Evolutionary conservation across 2,329 filamentous ascomycete species (phyloP).

Genomic region (Aureobasidium mangrovei): DNA sequence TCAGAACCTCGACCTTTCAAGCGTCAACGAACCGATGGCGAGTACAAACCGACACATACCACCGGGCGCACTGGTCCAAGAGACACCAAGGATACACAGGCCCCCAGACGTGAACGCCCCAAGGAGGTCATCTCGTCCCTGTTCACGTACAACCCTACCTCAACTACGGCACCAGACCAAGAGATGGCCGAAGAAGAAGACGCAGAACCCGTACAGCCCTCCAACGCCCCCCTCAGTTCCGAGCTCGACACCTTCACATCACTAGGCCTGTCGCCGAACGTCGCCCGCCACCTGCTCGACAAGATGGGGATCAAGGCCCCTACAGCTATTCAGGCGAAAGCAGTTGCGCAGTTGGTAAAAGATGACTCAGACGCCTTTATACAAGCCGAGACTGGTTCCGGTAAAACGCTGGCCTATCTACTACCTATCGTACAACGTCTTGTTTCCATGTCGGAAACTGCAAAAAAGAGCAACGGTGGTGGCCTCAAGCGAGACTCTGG

Average conservation of each 20-base stretch:
- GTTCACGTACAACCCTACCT: conserved; percentile 78
- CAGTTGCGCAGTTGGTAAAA: conserved; percentile 69
- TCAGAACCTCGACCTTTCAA: conserved; percentile 15
- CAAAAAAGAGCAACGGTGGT: conserved; percentile 33
- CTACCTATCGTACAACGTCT: conserved; percentile 86
- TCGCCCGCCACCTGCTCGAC: conserved; percentile 72
- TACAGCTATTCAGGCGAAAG: conserved; percentile 88
- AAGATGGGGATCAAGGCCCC: conserved; percentile 86
- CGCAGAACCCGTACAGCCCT: conserved; percentile 56
- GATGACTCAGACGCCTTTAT: conserved; percentile 88
- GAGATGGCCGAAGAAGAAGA: conserved; percentile 37
- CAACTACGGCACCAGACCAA: conserved; percentile 50
- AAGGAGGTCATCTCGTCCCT: conserved; percentile 76
- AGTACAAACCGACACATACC: conserved; percentile 1
- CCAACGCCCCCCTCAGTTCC: conserved; percentile 80
- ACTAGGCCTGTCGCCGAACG: conserved; percentile 68
- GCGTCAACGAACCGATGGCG: conserved; percentile 17
- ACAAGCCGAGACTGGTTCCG: conserved; percentile 93
- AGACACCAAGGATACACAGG: not conserved
- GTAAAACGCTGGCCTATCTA: conserved; percentile 94
- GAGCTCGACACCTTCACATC: conserved; percentile 80
- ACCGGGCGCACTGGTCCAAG: conserved; percentile 9
- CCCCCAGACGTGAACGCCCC: conserved; percentile 20
- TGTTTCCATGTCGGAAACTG: conserved; percentile 57
- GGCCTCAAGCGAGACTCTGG: conserved; percentile 74